Conservation (phyloP, 2,329 filamentous ascomycete species). For the Tolypocladium inflatum region DNA sequence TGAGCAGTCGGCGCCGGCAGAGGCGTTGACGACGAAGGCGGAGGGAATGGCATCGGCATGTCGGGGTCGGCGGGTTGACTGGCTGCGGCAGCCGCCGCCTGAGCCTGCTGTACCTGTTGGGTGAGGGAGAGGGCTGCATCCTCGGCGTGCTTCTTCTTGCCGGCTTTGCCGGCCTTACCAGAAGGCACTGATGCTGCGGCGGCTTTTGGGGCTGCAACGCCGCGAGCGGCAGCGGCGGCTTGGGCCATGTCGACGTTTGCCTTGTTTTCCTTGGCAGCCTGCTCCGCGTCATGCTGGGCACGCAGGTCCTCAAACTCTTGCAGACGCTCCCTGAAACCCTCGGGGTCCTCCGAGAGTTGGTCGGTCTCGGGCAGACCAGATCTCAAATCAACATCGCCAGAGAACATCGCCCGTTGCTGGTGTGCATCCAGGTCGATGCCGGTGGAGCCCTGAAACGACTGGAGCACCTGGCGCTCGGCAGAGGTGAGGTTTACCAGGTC, state of each 20-base stretch:
- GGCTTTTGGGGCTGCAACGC: conserved; percentile 2
- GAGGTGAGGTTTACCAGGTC: conserved; percentile 58
- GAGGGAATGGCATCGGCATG: conserved; percentile 68
- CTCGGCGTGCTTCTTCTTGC: conserved; percentile 20
- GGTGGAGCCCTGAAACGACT: conserved; percentile 19
- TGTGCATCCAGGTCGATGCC: not conserved
- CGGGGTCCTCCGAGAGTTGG: conserved; percentile 42
- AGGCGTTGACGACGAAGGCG: conserved; percentile 68
- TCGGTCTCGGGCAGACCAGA: conserved; percentile 39
- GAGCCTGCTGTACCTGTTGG: conserved; percentile 75
- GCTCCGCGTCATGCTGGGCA: conserved; percentile 57
- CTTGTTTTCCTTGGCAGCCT: conserved; percentile 10
- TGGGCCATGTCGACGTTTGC: not conserved
- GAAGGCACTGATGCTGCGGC: conserved; percentile 1
- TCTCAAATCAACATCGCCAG: conserved; percentile 26
- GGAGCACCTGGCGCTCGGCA: conserved; percentile 44
- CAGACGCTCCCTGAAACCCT: conserved; percentile 61
- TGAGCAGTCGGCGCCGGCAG: conserved; percentile 85
- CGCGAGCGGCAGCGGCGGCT: not conserved
- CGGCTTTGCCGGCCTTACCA: conserved; percentile 1
- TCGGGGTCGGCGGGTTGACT: conserved; percentile 43
- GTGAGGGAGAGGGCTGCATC: conserved; percentile 55
- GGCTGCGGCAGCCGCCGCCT: conserved; percentile 33
- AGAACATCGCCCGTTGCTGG: conserved; percentile 21
- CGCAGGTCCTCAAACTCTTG: conserved; percentile 75